Conservation (phyloP, 2,329 filamentous ascomycete genomes). For the Lanzia echinophila region DNA sequence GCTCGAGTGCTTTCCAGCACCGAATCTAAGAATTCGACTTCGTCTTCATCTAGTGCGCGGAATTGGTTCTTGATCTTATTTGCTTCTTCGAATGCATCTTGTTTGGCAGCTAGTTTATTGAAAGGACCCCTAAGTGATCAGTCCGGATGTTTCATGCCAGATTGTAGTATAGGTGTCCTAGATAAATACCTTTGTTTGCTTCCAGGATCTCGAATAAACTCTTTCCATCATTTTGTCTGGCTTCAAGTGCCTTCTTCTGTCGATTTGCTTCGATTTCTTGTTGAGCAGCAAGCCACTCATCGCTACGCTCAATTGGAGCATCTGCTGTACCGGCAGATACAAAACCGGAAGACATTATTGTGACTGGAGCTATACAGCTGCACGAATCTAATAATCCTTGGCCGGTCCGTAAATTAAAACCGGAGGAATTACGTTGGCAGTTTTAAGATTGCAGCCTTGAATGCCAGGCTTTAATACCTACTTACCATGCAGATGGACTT, state of each 20-base stretch:
- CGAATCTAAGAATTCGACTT: slow-evolving; percentile 66
- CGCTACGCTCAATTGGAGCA: slow-evolving; percentile 34
- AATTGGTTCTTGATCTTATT: slow-evolving; percentile 70
- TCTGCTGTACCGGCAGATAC: slow-evolving; percentile 44
- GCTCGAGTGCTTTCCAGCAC: slow-evolving; percentile 42
- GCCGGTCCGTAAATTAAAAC: background rate
- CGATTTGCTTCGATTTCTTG: slow-evolving; percentile 33
- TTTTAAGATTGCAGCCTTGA: too few relatives aligned
- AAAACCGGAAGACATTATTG: slow-evolving; percentile 41
- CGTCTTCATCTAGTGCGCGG: slow-evolving; percentile 69
- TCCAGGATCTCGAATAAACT: slow-evolving; percentile 69
- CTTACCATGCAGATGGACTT: too few relatives aligned
- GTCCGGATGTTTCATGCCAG: slow-evolving; percentile 8
- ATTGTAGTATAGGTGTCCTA: slow-evolving; percentile 7
- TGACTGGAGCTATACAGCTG: slow-evolving; percentile 1
- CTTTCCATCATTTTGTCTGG: slow-evolving; percentile 40
- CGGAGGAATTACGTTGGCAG: background rate
- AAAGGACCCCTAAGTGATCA: slow-evolving; percentile 31
- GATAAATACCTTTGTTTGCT: slow-evolving; percentile 65
- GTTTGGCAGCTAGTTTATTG: slow-evolving; percentile 58
- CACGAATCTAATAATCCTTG: background rate
- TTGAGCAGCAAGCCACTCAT: slow-evolving; percentile 31
- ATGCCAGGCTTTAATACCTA: too few relatives aligned
- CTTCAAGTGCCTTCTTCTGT: slow-evolving; percentile 32
- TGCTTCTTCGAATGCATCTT: slow-evolving; percentile 74